A percentile compares a stretch with the other conserved stretches of the same genome.
Evolutionary conservation across 1,284 basidiomycete genomes (phyloP).

Genomic region (Leccinum subfulvum): DNA sequence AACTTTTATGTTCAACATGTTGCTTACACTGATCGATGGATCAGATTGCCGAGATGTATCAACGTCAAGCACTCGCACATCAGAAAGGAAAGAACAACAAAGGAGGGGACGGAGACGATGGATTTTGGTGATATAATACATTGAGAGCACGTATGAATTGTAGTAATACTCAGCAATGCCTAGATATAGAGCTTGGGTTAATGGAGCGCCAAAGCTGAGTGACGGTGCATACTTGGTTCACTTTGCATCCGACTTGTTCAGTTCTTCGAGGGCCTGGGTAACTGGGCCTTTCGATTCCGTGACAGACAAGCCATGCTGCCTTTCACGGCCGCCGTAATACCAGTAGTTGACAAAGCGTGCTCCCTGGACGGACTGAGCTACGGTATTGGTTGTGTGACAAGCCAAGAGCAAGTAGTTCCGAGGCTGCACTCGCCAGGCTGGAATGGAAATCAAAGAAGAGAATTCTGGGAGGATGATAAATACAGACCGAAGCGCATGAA

Average conservation of each 20-base stretch:
- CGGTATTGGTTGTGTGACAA: constrained; percentile 87
- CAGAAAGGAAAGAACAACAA: constrained; percentile 68
- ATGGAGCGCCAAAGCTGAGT: background rate
- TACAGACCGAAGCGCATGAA: constrained; percentile 89
- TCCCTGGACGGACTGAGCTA: constrained; percentile 85
- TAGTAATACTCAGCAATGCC: constrained; percentile 18
- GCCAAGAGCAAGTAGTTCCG: constrained; percentile 93
- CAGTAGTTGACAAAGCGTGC: constrained; percentile 86
- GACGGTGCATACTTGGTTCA: constrained; percentile 13
- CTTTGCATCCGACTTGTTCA: constrained; percentile 37
- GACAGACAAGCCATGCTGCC: constrained; percentile 45
- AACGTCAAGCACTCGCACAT: constrained; percentile 82
- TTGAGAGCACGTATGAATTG: constrained; percentile 7
- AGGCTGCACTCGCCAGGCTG: constrained; percentile 92
- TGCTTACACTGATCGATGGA: constrained; percentile 22
- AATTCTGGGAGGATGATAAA: background rate
- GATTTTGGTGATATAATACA: constrained; percentile 72
- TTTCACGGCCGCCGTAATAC: constrained; percentile 77
- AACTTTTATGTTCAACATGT: constrained; percentile 1
- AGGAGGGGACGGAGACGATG: constrained; percentile 73
- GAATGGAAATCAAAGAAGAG: constrained; percentile 7
- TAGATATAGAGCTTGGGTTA: constrained; percentile 8
- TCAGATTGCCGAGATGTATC: constrained; percentile 95
- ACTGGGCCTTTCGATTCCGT: constrained; percentile 43
- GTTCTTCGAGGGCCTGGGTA: constrained; percentile 50